phyloP scores from a whole-genome alignment of 2,329 filamentous ascomycete species.

The Pyrenochaeta sp. region DNA sequence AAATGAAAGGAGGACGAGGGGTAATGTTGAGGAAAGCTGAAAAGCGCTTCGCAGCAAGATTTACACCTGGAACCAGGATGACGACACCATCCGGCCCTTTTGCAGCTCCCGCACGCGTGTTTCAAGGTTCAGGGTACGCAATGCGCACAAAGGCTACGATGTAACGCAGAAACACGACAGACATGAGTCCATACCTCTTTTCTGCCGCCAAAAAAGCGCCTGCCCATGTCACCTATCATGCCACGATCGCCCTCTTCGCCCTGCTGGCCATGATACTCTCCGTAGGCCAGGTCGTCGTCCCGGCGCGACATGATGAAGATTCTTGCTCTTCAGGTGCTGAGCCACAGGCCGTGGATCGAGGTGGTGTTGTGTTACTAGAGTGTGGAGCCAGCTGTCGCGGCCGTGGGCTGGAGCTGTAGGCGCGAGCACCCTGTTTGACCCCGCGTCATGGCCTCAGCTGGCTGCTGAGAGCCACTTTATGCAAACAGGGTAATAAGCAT shows the following conservation, averaged over 20 bases:
- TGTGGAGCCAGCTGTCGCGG: no score
- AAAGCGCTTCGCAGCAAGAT: conserved; percentile 2
- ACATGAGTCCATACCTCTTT: conserved; percentile 41
- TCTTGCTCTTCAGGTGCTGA: no score
- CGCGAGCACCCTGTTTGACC: conserved; percentile 12
- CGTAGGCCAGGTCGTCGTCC: conserved; percentile 64
- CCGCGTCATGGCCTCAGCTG: conserved; percentile 30
- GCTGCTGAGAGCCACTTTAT: conserved; percentile 11
- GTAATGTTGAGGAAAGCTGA: conserved; percentile 9
- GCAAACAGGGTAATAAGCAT: conserved; percentile 13
- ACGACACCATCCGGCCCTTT: conserved; percentile 19
- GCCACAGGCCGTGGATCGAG: no score
- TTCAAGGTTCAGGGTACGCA: conserved; percentile 14
- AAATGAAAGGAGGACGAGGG: not conserved
- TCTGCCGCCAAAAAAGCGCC: conserved; percentile 50
- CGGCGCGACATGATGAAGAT: no score
- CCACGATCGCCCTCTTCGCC: conserved; percentile 56
- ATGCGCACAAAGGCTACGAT: conserved; percentile 30
- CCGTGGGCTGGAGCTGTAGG: conserved; percentile 10
- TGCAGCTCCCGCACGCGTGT: conserved; percentile 16
- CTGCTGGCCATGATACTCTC: conserved; percentile 55
- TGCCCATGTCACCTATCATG: conserved; percentile 61
- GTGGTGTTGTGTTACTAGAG: conserved; percentile 11
- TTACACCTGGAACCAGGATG: conserved; percentile 10
- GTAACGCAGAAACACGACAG: no score